A percentile compares a stretch with the other conserved stretches of the same genome.
phyloP scores from a whole-genome alignment of 345 rosid species.

The Lepidium sativum region DNA sequence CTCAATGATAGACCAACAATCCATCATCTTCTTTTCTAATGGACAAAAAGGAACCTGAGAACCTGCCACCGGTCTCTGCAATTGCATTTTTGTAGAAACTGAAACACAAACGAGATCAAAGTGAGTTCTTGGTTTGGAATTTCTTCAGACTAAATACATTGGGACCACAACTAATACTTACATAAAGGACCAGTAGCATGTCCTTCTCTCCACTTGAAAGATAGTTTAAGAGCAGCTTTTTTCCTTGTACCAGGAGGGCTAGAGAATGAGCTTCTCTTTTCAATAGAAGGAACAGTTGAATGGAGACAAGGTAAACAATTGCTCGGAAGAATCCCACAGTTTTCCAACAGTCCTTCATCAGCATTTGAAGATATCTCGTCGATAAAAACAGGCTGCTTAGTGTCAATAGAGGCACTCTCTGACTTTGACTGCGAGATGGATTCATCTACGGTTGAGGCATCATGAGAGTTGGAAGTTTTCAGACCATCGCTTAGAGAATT shows the following conservation, averaged over 20 bases:
- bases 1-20: conserved; percentile 58
- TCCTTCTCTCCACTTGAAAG: conserved; percentile 52
- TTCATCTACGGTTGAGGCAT: conserved; percentile 2
- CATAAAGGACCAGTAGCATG: conserved; percentile 30
- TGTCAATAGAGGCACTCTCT: conserved; percentile 6
- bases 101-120: background rate
- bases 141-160: background rate
- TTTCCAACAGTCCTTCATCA: conserved; percentile 17
- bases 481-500: conserved; percentile 15
- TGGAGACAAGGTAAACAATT: conserved; percentile 48
- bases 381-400: conserved; percentile 26
- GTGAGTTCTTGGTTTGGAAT: background rate
- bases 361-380: conserved; percentile 35
- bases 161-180: conserved; percentile 18
- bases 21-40: conserved; percentile 43
- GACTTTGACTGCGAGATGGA: conserved; percentile 11
- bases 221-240: conserved; percentile 37
- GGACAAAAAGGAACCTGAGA: conserved; percentile 48
- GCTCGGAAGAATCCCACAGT: conserved; percentile 31
- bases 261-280: conserved; percentile 33
- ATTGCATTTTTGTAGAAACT: conserved; percentile 31
- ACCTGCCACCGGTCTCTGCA: conserved; percentile 52
- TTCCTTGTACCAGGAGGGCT: conserved; percentile 33
- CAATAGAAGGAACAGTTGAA: conserved; percentile 32
- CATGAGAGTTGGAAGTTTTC: background rate